Conservation (phyloP, 352 stramenopile genomes). For the Stephanocyclus meneghinianus region DNA sequence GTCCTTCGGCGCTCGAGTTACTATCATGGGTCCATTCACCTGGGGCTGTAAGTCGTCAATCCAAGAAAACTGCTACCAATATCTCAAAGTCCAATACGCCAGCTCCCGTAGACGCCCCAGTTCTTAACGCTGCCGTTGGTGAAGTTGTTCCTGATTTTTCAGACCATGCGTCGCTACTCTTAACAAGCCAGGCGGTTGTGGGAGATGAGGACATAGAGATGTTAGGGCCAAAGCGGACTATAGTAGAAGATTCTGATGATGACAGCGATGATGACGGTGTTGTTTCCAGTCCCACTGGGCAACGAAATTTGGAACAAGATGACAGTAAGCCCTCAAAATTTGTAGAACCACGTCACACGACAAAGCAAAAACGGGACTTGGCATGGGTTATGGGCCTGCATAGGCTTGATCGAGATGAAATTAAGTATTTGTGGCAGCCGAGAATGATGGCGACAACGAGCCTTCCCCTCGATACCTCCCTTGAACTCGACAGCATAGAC, state of each 20-base stretch:
- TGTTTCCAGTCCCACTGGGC: not conserved
- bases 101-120: too few species aligned
- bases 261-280: not conserved
- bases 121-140: too few species aligned
- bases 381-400: constrained; percentile 40
- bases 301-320: not conserved
- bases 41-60: not conserved
- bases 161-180: not conserved
- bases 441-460: constrained; percentile 35
- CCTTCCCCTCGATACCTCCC: constrained; percentile 9
- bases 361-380: constrained; percentile 27
- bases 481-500: not conserved
- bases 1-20: constrained; percentile 36
- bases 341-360: not conserved
- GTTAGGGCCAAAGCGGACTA: constrained; percentile 15
- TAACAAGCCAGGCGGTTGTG: constrained; percentile 1
- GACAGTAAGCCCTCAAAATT: not conserved
- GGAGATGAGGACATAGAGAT: constrained; percentile 32
- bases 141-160: not conserved
- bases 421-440: constrained; percentile 44
- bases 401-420: constrained; percentile 18
- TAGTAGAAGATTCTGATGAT: not conserved
- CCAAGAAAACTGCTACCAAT: not conserved
- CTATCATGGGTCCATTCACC: constrained; percentile 27
- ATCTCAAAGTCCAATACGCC: too few species aligned